Conservation (phyloP, 2,329 filamentous ascomycete species). For the Colletotrichum lupini region DNA sequence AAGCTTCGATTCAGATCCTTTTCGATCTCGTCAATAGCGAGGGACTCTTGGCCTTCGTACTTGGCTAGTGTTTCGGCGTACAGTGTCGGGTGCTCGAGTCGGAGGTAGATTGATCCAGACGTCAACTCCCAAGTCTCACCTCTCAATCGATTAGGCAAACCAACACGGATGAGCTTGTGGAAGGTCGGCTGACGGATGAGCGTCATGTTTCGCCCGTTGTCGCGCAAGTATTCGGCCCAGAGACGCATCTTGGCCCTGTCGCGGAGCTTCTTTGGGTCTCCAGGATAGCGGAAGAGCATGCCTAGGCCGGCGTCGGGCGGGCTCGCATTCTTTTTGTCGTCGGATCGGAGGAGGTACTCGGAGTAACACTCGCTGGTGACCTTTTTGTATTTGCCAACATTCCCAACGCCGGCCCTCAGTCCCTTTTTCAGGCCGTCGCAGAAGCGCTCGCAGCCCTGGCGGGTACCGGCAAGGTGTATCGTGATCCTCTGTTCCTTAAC, state of each 20-base stretch:
- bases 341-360: slow-evolving; percentile 78
- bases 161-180: slow-evolving; percentile 96
- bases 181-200: slow-evolving; percentile 96
- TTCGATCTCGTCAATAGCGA: slow-evolving; percentile 98
- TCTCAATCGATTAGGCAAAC: slow-evolving; percentile 89
- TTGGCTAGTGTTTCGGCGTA: slow-evolving; percentile 88
- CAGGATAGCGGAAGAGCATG: slow-evolving; percentile 92
- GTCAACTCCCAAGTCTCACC: slow-evolving; percentile 97
- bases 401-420: slow-evolving; percentile 85
- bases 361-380: slow-evolving; percentile 91
- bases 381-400: slow-evolving; percentile 84
- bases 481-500: slow-evolving; percentile 84
- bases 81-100: slow-evolving; percentile 85
- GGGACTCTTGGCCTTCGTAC: slow-evolving; percentile 85
- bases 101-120: slow-evolving; percentile 89
- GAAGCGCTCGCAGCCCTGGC: slow-evolving; percentile 91
- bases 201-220: slow-evolving; percentile 93
- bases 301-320: slow-evolving; percentile 94
- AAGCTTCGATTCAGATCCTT: slow-evolving; percentile 97
- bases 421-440: slow-evolving; percentile 96
- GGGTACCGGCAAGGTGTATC: slow-evolving; percentile 88
- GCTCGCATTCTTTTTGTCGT: slow-evolving; percentile 69
- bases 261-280: slow-evolving; percentile 91
- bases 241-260: slow-evolving; percentile 97
- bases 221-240: slow-evolving; percentile 95